Evolutionary conservation across 2,329 filamentous ascomycete genomes (phyloP).

Genomic region (Chaetomium sp.): DNA sequence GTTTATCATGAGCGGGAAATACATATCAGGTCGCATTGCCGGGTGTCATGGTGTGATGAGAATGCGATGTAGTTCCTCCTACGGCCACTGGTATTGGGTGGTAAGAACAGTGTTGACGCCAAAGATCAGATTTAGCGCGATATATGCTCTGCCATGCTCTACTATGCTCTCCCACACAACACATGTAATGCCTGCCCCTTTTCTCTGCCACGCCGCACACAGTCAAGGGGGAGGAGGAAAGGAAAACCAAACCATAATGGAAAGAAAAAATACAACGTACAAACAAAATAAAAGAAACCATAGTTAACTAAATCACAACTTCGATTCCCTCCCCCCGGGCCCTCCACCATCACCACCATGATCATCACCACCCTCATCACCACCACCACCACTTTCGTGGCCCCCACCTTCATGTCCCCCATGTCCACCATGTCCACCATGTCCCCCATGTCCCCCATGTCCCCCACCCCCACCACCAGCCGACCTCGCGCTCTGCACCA

Average conservation of each 20-base stretch:
- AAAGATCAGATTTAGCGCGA: background rate
- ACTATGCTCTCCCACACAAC: background rate
- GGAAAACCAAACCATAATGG: background rate
- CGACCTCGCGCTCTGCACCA: slow-evolving; percentile 55
- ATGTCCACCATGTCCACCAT: background rate
- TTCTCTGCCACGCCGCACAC: background rate
- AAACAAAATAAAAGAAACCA: background rate
- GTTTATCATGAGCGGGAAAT: slow-evolving; percentile 1
- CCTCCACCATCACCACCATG: background rate
- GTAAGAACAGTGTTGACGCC: no score
- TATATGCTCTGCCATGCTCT: no score
- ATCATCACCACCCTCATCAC: background rate
- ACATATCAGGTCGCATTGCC: background rate
- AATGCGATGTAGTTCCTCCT: no score
- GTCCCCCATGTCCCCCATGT: background rate
- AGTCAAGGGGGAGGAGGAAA: background rate
- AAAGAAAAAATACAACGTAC: background rate
- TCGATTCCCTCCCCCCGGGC: slow-evolving; percentile 1
- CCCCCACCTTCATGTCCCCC: background rate
- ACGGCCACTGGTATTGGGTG: no score
- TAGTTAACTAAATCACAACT: background rate
- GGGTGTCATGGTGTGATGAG: no score
- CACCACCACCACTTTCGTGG: background rate
- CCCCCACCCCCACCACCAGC: background rate
- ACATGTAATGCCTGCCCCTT: background rate